Conservation (phyloP, 169 alveolate genomes). For the Amoebophrya sp. region DNA sequence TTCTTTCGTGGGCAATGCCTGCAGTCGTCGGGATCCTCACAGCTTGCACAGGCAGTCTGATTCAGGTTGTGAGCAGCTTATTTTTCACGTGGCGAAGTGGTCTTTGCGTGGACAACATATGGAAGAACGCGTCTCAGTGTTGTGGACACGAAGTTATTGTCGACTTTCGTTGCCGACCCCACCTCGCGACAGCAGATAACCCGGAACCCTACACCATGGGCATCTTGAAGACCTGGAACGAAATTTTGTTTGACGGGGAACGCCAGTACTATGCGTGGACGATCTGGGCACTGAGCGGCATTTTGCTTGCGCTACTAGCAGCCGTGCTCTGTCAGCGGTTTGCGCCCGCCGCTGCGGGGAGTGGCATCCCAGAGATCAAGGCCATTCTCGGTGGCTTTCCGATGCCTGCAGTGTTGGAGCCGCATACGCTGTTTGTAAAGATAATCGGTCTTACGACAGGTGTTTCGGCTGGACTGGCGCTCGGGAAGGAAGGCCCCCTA, state of each 20-base stretch:
- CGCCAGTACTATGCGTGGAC: neutral
- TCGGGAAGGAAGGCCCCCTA: neutral
- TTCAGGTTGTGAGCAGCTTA: slow-evolving; percentile 18
- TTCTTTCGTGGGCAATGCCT: slow-evolving; percentile 27
- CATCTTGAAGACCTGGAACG: neutral
- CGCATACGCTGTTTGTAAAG: neutral
- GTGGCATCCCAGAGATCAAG: slow-evolving; percentile 33
- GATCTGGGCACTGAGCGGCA: neutral
- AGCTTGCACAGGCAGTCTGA: slow-evolving; percentile 31
- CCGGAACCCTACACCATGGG: neutral
- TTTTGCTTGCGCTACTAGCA: neutral
- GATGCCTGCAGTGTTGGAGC: neutral
- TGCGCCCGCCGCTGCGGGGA: slow-evolving; percentile 37
- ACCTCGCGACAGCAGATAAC: neutral
- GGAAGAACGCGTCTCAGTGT: neutral
- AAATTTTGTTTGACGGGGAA: neutral
- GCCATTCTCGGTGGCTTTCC: neutral
- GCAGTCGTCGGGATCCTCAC: slow-evolving; percentile 31
- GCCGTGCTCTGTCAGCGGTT: slow-evolving; percentile 20
- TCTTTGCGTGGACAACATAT: neutral
- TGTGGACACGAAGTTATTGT: neutral
- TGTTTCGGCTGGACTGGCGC: neutral
- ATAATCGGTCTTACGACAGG: neutral
- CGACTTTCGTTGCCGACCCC: neutral
- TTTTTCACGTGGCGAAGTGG: slow-evolving; percentile 31